phyloP scores from a whole-genome alignment of 2,329 filamentous ascomycete species.

The Dothiorella sarmentorum region DNA sequence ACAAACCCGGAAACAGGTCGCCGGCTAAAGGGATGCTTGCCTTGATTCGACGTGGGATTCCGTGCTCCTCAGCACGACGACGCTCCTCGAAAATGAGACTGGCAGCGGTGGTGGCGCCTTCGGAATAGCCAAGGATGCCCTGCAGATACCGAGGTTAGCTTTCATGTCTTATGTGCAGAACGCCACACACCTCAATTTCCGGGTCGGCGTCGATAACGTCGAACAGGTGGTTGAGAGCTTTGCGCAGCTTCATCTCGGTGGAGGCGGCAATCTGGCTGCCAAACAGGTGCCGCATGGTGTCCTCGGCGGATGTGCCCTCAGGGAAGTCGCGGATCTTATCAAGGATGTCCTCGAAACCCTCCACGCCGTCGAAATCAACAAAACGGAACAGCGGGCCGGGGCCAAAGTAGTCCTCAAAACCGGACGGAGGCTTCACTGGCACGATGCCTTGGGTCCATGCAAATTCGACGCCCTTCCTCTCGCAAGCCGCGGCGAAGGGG shows the following conservation, averaged over 20 bases:
- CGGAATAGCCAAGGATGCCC: conserved; percentile 59
- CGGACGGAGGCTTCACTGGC: conserved; percentile 49
- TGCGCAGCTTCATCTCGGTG: conserved; percentile 23
- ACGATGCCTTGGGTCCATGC: conserved; percentile 46
- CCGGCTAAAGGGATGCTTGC: not conserved
- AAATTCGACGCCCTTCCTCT: conserved; percentile 47
- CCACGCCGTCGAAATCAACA: conserved; percentile 43
- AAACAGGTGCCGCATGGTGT: conserved; percentile 53
- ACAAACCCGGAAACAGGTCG: not conserved
- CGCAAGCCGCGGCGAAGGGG: conserved; percentile 49
- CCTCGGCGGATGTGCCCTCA: conserved; percentile 51
- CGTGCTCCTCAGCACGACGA: conserved; percentile 36
- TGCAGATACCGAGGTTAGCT: conserved; percentile 35
- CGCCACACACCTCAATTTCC: not conserved
- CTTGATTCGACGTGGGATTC: conserved; percentile 24
- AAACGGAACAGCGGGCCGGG: conserved; percentile 55
- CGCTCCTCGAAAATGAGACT: conserved; percentile 51
- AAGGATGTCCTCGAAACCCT: conserved; percentile 45
- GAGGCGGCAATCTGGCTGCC: conserved; percentile 35
- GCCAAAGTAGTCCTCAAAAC: conserved; percentile 58
- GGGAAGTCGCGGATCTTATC: conserved; percentile 55
- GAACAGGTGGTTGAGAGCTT: conserved; percentile 35
- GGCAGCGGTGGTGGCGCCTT: conserved; percentile 56
- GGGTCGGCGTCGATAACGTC: conserved; percentile 47
- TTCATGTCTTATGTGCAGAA: not conserved